phyloP scores from a whole-genome alignment of 1,284 basidiomycete species.

The Fomitopsis pinicola region DNA sequence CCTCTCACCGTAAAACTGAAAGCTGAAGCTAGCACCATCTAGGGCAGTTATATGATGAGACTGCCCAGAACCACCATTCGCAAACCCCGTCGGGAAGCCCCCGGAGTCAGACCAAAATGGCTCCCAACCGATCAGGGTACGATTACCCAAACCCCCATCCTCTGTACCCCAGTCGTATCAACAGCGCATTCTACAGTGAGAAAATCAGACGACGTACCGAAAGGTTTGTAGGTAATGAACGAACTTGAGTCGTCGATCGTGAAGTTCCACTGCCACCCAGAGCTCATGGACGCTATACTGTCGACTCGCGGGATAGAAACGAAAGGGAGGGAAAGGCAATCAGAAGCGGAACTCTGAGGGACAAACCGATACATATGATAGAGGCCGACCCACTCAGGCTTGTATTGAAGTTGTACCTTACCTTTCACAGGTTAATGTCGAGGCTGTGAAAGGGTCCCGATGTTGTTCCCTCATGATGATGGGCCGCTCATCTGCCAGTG shows the following conservation, averaged over 20 bases:
- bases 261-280: constrained; percentile 19
- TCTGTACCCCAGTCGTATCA: neutral
- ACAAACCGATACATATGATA: neutral
- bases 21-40: constrained; percentile 19
- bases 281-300: neutral
- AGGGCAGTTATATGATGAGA: constrained; percentile 23
- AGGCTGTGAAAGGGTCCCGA: too few relatives aligned
- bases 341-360: neutral
- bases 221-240: constrained; percentile 16
- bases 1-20: constrained; percentile 24
- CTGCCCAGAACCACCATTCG: constrained; percentile 13
- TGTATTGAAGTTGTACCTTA: too few relatives aligned
- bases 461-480: too few relatives aligned
- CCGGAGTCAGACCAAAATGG: constrained; percentile 24
- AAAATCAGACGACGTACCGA: constrained; percentile 11
- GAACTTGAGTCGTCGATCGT: constrained; percentile 23
- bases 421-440: too few relatives aligned
- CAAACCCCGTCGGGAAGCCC: constrained; percentile 14
- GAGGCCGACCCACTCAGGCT: neutral
- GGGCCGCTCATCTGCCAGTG: too few relatives aligned
- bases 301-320: neutral
- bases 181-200: neutral
- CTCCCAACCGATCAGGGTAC: constrained; percentile 23
- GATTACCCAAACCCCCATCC: constrained; percentile 18
- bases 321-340: neutral